Percentiles rank a stretch among this genome's conserved stretches.
These are phyloP conservation scores for Fusarium albidum DNA, from an alignment of 2,329 filamentous ascomycete species.

Conservation along the genomic window DNA sequence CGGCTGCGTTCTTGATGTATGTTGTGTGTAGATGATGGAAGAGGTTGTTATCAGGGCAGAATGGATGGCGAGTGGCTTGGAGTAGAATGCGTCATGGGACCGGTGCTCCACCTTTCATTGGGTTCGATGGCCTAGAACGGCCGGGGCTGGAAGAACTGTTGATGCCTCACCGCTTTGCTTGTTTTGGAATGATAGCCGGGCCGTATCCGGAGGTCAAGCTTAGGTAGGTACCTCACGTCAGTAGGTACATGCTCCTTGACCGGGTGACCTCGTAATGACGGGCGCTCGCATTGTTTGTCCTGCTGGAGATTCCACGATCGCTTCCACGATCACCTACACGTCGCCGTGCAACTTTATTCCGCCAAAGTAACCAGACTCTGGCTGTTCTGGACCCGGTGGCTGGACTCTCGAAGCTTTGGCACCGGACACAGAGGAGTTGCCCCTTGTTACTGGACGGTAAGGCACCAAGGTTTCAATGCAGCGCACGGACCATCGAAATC, in stretches of 20 bases:
- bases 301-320: slow-evolving; percentile 1
- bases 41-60: slow-evolving; percentile 38
- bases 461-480: neutral
- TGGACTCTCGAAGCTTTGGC: neutral
- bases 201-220: slow-evolving; percentile 24
- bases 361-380: neutral
- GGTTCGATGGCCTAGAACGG: slow-evolving; percentile 22
- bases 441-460: neutral
- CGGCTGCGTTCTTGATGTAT: slow-evolving; percentile 13
- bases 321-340: neutral
- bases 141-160: slow-evolving; percentile 26
- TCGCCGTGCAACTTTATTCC: neutral
- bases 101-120: slow-evolving; percentile 37
- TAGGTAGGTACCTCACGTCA: too few relatives aligned
- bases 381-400: neutral
- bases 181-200: slow-evolving; percentile 11
- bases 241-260: too few relatives aligned
- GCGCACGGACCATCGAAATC: slow-evolving; percentile 11
- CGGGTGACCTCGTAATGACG: slow-evolving; percentile 7
- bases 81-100: slow-evolving; percentile 50
- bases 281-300: slow-evolving; percentile 1
- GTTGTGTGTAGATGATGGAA: slow-evolving; percentile 28
- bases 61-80: slow-evolving; percentile 40
- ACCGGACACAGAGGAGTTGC: neutral
- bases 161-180: slow-evolving; percentile 40